Evolutionary conservation across 176 grass and related monocot species (phyloP).

Genomic region (Aegilops sharonensis): DNA sequence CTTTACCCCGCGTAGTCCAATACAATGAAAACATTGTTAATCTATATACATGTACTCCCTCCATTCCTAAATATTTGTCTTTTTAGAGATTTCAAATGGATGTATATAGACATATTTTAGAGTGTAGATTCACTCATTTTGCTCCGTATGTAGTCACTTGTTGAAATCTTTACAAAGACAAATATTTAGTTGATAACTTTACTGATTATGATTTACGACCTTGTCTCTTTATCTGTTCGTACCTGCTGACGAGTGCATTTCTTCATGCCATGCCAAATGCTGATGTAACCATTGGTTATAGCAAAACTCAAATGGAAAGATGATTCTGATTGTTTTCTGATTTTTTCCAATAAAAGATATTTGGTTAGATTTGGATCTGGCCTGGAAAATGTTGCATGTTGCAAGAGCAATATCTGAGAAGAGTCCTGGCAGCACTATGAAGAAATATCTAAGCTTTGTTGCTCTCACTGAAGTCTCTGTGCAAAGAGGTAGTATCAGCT

Average conservation of each 20-base stretch:
- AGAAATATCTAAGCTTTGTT: slow-evolving; percentile 70
- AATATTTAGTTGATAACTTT: neutral
- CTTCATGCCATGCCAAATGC: neutral
- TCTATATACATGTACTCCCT: neutral
- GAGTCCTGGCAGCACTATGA: slow-evolving; percentile 46
- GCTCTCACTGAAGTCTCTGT: slow-evolving; percentile 74
- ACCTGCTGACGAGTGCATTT: slow-evolving; percentile 11
- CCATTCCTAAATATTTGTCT: no score
- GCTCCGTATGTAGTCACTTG: no score
- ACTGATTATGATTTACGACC: neutral
- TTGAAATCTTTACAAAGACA: no score
- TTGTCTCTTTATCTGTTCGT: neutral
- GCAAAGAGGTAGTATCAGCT: slow-evolving; percentile 60
- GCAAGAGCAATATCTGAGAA: slow-evolving; percentile 85
- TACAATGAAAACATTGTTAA: neutral
- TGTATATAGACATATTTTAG: no score
- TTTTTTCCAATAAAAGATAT: slow-evolving; percentile 11
- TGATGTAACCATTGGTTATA: slow-evolving; percentile 32
- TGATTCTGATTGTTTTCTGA: slow-evolving; percentile 24
- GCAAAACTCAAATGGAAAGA: slow-evolving; percentile 52
- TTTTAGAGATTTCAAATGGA: no score
- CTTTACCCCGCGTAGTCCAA: neutral
- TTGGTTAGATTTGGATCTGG: slow-evolving; percentile 74
- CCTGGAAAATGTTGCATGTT: slow-evolving; percentile 94
- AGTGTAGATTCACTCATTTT: no score